Conservation (phyloP, 805 yeast genomes). For the Zygotorulaspora danielsina region DNA sequence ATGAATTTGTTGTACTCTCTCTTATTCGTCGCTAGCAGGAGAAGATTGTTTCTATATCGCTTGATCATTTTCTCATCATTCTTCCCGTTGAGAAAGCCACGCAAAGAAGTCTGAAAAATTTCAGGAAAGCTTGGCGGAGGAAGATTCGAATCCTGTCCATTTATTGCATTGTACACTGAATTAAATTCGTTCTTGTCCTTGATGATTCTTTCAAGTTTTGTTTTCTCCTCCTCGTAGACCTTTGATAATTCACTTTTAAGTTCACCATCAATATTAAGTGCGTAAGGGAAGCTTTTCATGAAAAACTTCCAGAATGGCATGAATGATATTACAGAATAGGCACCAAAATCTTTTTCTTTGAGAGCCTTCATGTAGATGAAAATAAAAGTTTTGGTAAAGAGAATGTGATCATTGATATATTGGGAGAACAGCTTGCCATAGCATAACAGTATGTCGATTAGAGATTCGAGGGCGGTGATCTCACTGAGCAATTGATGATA, state of each 20-base stretch:
- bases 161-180: constrained; percentile 15
- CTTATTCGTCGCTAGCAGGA: constrained; percentile 22
- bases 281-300: constrained; percentile 28
- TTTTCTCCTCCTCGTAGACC: constrained; percentile 32
- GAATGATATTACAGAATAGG: constrained; percentile 25
- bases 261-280: constrained; percentile 30
- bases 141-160: constrained; percentile 10
- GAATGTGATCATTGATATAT: constrained; percentile 37
- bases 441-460: constrained; percentile 30
- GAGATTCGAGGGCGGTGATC: constrained; percentile 28
- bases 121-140: constrained; percentile 25
- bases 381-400: constrained; percentile 33
- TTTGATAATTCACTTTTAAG: constrained; percentile 25
- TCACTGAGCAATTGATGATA: constrained; percentile 32
- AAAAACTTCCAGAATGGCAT: constrained; percentile 36
- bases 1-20: constrained; percentile 33
- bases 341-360: constrained; percentile 20
- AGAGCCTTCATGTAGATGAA: constrained; percentile 27
- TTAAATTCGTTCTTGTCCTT: constrained; percentile 18
- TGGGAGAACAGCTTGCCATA: constrained; percentile 35
- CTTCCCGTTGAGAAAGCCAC: constrained; percentile 15
- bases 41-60: constrained; percentile 20
- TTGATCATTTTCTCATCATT: constrained; percentile 9
- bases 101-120: constrained; percentile 30
- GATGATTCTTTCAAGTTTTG: constrained; percentile 21